Conservation (phyloP, 495 filamentous ascomycete genomes). For the Neurospora sp. region DNA sequence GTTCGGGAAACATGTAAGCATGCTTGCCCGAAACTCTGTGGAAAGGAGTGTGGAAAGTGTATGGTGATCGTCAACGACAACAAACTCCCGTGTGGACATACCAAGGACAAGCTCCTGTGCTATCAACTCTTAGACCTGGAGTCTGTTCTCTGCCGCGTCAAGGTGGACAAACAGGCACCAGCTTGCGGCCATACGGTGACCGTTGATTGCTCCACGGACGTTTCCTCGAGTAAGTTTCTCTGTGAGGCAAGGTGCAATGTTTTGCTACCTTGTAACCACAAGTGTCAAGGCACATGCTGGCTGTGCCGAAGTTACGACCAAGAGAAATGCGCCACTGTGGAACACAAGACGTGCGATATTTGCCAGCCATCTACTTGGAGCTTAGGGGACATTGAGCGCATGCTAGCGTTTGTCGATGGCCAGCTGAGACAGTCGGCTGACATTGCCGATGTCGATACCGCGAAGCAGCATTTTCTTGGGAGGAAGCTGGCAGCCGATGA, state of each 20-base stretch:
- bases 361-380: too few relatives aligned
- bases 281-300: slow-evolving; percentile 43
- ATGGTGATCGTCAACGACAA: slow-evolving; percentile 10
- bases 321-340: slow-evolving; percentile 12
- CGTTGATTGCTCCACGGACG: slow-evolving; percentile 41
- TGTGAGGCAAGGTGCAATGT: slow-evolving; percentile 41
- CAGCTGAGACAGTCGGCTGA: too few relatives aligned
- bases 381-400: too few relatives aligned
- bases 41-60: slow-evolving; percentile 31
- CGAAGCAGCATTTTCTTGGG: too few relatives aligned
- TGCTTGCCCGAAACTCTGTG: slow-evolving; percentile 50
- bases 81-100: slow-evolving; percentile 52
- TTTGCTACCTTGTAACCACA: slow-evolving; percentile 49
- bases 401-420: too few relatives aligned
- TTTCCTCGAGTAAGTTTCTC: slow-evolving; percentile 20
- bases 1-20: slow-evolving; percentile 49
- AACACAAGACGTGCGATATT: slow-evolving; percentile 41
- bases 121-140: slow-evolving; percentile 22
- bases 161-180: slow-evolving; percentile 35
- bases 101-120: slow-evolving; percentile 37
- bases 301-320: slow-evolving; percentile 31
- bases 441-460: too few relatives aligned
- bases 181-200: slow-evolving; percentile 45
- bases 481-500: too few relatives aligned
- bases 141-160: slow-evolving; percentile 19